Percentiles rank a stretch among this genome's conserved stretches.
These are phyloP conservation scores for Lathyrus sativus DNA, from an alignment of 306 rosid genomes.

Conservation along the genomic window DNA sequence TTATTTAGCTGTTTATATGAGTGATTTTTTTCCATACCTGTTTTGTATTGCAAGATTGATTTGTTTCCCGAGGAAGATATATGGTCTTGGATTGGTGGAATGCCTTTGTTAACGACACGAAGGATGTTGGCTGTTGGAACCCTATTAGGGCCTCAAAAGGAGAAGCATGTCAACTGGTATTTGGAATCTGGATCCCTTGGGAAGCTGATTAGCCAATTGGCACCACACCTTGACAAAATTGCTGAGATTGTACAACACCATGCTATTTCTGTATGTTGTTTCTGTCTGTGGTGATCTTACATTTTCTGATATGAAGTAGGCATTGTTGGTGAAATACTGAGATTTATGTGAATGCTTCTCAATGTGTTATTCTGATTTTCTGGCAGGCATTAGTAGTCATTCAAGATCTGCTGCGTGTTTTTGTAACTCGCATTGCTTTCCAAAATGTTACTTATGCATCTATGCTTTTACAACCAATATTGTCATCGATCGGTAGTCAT, in stretches of 20 bases:
- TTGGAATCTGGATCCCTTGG: conserved; percentile 70
- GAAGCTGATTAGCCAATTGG: conserved; percentile 77
- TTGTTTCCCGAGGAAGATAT: conserved; percentile 88
- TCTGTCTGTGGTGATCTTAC: conserved; percentile 37
- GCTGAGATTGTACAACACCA: conserved; percentile 85
- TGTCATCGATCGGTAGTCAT: conserved; percentile 59
- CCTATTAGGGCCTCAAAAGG: conserved; percentile 78
- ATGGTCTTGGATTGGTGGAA: conserved; percentile 87
- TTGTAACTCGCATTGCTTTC: conserved; percentile 70
- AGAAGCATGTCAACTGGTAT: conserved; percentile 85
- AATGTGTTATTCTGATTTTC: conserved; percentile 32
- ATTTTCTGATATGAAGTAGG: conserved; percentile 26
- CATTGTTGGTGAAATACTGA: conserved; percentile 15
- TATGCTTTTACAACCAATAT: conserved; percentile 61
- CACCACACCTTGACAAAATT: conserved; percentile 74
- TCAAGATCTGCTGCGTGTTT: conserved; percentile 90
- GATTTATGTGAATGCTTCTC: conserved; percentile 23
- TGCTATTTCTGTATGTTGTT: conserved; percentile 83
- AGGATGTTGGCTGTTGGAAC: conserved; percentile 86
- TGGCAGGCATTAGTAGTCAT: conserved; percentile 75
- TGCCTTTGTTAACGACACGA: conserved; percentile 86
- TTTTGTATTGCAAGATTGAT: conserved; percentile 72
- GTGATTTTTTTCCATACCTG: conserved; percentile 24
- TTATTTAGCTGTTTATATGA: conserved; percentile 35
- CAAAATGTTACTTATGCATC: conserved; percentile 65